Evolutionary conservation across 106 monocot genomes (phyloP).

Genomic region (Dioscorea alata): DNA sequence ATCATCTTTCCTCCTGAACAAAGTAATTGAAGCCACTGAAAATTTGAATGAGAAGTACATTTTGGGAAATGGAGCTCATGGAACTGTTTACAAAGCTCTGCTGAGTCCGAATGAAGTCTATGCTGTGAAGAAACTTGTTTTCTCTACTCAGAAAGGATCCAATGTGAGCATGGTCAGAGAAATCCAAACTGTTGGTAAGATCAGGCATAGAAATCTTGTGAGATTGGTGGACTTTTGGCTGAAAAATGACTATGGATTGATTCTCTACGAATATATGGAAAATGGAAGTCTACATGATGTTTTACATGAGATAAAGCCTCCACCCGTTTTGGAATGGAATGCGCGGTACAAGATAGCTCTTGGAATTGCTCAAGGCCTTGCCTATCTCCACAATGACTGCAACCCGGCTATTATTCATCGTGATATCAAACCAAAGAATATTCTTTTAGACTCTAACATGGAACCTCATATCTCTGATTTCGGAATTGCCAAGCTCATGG

Average conservation of each 20-base stretch:
- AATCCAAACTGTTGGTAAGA: conserved; percentile 57
- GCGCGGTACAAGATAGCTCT: conserved; percentile 58
- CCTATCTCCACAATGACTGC: conserved; percentile 87
- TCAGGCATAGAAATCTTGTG: conserved; percentile 73
- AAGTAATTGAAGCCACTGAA: conserved; percentile 79
- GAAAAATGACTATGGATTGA: conserved; percentile 47
- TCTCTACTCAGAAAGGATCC: conserved; percentile 23
- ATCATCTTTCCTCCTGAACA: conserved; percentile 58
- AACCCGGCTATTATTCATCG: conserved; percentile 70
- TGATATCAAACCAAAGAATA: conserved; percentile 96
- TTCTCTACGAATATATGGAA: conserved; percentile 77
- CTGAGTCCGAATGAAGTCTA: conserved; percentile 39
- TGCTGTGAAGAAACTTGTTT: conserved; percentile 74
- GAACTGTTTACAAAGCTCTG: conserved; percentile 81
- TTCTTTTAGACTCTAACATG: conserved; percentile 74
- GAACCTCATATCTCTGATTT: conserved; percentile 91
- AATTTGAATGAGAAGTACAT: conserved; percentile 62
- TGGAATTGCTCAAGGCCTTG: conserved; percentile 75
- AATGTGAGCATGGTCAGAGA: conserved; percentile 59
- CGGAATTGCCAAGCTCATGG: conserved; percentile 74
- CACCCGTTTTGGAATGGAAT: conserved; percentile 52
- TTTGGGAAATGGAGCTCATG: conserved; percentile 74
- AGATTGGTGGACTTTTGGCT: conserved; percentile 63
- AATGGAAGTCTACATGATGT: conserved; percentile 92
- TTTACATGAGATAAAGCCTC: conserved; percentile 53